Base-by-base conservation (phyloP, 192 early-diverging fungal genomes). In the Rhizophagus prolifer region DNA sequence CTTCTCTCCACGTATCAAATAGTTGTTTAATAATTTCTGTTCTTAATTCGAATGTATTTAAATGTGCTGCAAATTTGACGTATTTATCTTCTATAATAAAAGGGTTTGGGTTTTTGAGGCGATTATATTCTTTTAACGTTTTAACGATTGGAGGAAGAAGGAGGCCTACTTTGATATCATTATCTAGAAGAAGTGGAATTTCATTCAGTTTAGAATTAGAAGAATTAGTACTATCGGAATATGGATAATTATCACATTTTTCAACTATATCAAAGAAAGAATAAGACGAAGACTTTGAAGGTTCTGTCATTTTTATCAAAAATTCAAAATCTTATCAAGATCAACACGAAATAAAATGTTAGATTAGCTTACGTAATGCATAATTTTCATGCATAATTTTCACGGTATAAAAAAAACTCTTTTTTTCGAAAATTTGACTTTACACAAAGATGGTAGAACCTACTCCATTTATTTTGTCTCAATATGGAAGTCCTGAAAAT, bases 241-340 rank as follows among this genome's bases (percentile, higher is more conserved):
- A 86, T 4, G 88, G 84, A 61, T 82, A 83, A 10, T 79, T 84
- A 71, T 89, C 88, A 72, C 86, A 87, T 60, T 81, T 65, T n/a
- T 79, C 69, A 50, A 89, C 80, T 13, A 85, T 72, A 41, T 89
- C 76, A 16, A 87, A 74, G 19, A 87, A 65, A 30, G 50, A 54
- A 21, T 54, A 54, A 19, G 50, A 16, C 1, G 47, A 19, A 50
- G 47, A 50, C 7, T 19, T 54, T 21, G 50, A 50, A 50, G 19
- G 14, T 54, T 54, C 16, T 0, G 50, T 1, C 50, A 54, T 54
- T 44, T 44, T 44, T 9, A 12, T 44, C 41, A 44, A n/a, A n/a
- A n/a, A n/a, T n/a, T n/a, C n/a, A n/a, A 12, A 44, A 44, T 44
- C 10, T 44, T 38, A 38, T 38, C 36, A 38, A 6, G 36, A 38